Base-by-base conservation (phyloP, 148 eudicot genomes). In the Nepenthes mirabilis region DNA sequence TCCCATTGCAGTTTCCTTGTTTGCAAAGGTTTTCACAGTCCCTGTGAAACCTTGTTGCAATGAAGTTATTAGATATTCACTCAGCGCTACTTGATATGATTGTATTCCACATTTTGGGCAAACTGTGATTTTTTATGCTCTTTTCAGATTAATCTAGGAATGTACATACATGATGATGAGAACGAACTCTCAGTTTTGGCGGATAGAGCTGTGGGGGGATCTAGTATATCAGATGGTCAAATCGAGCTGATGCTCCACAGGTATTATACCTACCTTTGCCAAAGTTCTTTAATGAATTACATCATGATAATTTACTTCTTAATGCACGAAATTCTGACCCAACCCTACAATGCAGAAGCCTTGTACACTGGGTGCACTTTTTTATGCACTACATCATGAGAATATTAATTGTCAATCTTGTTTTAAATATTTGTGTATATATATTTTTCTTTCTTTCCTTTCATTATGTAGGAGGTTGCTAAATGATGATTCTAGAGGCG, bases 161-260 rank as follows among this genome's bases (percentile, higher is more conserved):
- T 86, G 6, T 89, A 86, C 74, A 61, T 93, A 72, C 83, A 80
- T 68, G 99, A 93, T 73, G 74, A 79, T 10, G 65, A 45, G 65
- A 76, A 66, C 33, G 99, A 93, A 65, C 67, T 93, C 59, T 93
- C 99, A 5, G 71, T 93, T 59, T 74, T 93, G 82, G 99, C 88
- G 13, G 99, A 93, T 84, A 82, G 99, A 81, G 71, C 99, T 52
- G 75, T 89, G 54, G 99, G 91, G 49, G 99, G 99, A 36, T 79
- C 99, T 60, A 94, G 99, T 75, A 77, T 94, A 63, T 50, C 59
- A 55, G 99, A 94, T 75, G 99, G 99, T 61, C 84, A 93, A 66
- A 61, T 89, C 68, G 99, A 93, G 77, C 73, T 93, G 70, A 93
- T 93, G 99, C 89, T 93, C 55, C 99, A 93, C 60, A 80, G 99